Base-by-base conservation (phyloP, 495 filamentous ascomycete genomes). In the Trichoderma orchidacearum region DNA sequence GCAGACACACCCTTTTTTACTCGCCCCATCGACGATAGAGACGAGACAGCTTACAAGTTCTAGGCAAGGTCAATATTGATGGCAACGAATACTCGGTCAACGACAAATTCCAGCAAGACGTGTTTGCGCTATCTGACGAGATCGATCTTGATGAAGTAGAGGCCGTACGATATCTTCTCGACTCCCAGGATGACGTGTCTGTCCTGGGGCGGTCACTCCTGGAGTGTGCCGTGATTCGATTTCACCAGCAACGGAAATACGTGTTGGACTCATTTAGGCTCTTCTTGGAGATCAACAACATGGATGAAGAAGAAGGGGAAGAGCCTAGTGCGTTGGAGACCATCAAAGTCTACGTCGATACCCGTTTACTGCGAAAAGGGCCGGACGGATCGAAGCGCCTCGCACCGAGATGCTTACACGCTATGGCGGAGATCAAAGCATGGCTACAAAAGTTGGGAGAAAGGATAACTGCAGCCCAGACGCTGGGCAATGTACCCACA, bases 81-180 rank as follows among this genome's bases (percentile, higher is more conserved):
- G 84, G 84, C 57, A 77, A 78, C 8, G 82, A 90, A 62, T 96
- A 89, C 66, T 62, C 78, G n/a, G 72, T 97, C 66, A 96, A 95
- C 65, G 75, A 84, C 36, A 83, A 92, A 62, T 97, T 97, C 67
- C 79, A 89, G 67, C 83, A 94, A 67, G 78, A 82, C 55, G 77
- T 84, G 31, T 74, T 91, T 17, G 78, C 87, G 64, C 70, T 97
- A 34, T 88, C 91, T 53, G 92, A 97, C 70, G 84, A 84, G 25
- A 75, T 96, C 54, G 80, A 95, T 61, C 75, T 99, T 28, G 92
- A 99, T 69, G 93, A 99, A 68, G 61, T 95, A 51, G 75, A 90
- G 64, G 85, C 94, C 21, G 87, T 90, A 6, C 68, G 75, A 50
- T 71, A 95, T 25, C 80, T 92, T 56, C 67, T 94, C 17, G 76